Conservation (phyloP, 148 eudicot genomes). For the Rhododendron ferrugineum region DNA sequence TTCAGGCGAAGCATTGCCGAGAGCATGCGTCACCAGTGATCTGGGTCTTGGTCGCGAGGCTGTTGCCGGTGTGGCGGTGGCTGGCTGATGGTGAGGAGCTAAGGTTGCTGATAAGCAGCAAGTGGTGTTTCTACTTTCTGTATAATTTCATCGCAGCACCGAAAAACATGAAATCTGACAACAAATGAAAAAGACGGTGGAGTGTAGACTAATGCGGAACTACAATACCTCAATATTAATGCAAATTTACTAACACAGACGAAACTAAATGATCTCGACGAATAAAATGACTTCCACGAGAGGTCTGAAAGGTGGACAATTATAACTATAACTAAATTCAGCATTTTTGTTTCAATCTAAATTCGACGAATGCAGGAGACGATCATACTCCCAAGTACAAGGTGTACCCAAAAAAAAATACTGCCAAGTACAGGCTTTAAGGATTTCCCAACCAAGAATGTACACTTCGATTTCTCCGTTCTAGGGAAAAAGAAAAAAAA, state of each 20-base stretch:
- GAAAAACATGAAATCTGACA: background rate
- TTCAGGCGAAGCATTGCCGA: too few relatives aligned
- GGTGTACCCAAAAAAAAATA: background rate
- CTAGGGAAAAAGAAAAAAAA: background rate
- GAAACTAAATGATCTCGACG: background rate
- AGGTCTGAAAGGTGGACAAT: background rate
- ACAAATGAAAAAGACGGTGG: background rate
- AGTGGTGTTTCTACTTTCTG: background rate
- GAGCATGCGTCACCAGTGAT: too few relatives aligned
- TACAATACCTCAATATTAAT: background rate
- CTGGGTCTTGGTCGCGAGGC: too few relatives aligned
- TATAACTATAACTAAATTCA: background rate
- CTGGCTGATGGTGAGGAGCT: too few relatives aligned
- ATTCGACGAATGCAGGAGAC: background rate
- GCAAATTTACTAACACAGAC: background rate
- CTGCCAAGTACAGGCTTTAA: background rate
- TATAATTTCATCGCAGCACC: background rate
- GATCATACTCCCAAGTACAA: background rate
- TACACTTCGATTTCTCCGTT: background rate
- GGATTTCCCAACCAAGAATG: constrained; percentile 5
- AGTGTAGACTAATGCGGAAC: background rate
- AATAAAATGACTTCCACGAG: background rate
- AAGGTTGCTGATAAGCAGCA: background rate
- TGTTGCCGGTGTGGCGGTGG: too few relatives aligned
- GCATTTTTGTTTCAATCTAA: background rate